Evolutionary conservation across 495 filamentous ascomycete species (phyloP).

Genomic region (Niebla homalea): DNA sequence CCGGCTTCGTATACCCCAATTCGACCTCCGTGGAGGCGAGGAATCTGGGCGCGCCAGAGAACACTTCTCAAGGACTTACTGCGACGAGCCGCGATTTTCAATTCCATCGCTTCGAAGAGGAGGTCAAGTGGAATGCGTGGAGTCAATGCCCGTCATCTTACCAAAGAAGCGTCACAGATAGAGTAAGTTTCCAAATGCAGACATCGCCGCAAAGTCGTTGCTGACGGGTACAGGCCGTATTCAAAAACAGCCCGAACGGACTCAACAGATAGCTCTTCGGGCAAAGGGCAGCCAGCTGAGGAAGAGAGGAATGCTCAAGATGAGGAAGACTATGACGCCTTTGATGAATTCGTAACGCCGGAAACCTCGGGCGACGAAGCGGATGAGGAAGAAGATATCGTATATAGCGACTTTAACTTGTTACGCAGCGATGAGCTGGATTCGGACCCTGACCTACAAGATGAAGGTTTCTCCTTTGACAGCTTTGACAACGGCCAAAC

Average conservation of each 20-base stretch:
- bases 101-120: conserved; percentile 31
- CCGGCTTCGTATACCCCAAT: conserved; percentile 57
- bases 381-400: not conserved
- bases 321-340: conserved; percentile 27
- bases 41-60: conserved; percentile 37
- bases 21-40: conserved; percentile 40
- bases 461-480: conserved; percentile 13
- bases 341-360: conserved; percentile 31
- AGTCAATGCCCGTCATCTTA: not conserved
- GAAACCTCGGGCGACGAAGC: conserved; percentile 16
- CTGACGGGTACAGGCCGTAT: not conserved
- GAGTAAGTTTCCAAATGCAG: not conserved
- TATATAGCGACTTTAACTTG: conserved; percentile 19
- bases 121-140: conserved; percentile 5
- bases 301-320: conserved; percentile 2
- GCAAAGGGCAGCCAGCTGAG: not conserved
- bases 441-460: conserved; percentile 9
- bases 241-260: not conserved
- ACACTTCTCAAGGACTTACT: conserved; percentile 27
- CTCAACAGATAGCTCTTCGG: not conserved
- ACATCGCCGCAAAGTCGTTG: not conserved
- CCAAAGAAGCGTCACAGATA: not conserved
- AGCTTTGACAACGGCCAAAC: conserved; percentile 8
- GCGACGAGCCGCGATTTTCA: conserved; percentile 44
- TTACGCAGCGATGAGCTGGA: conserved; percentile 8